A percentile compares a stretch with the other conserved stretches of the same genome.
These are phyloP conservation scores for Xylaria sp. DNA, from an alignment of 2,329 filamentous ascomycete species.

Conservation along the genomic window DNA sequence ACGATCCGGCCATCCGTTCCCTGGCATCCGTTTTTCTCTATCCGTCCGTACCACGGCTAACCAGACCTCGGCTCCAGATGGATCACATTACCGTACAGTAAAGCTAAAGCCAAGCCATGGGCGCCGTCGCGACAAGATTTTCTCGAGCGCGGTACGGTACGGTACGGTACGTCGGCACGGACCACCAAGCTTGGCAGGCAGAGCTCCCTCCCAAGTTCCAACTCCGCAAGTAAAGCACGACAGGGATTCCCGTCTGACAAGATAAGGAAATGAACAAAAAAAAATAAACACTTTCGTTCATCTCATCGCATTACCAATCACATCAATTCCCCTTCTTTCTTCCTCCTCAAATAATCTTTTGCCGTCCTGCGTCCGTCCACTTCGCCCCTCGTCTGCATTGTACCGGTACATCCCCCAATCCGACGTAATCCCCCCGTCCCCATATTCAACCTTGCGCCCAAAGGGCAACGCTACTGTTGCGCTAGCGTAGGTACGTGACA, in stretches of 20 bases:
- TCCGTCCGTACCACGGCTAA: no score
- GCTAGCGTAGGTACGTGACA: not conserved
- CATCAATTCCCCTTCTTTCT: no score
- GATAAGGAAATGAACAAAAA: not conserved
- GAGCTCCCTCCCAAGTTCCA: no score
- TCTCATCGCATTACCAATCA: not conserved
- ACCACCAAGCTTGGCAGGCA: not conserved
- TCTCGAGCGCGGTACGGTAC: no score
- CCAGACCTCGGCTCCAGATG: no score
- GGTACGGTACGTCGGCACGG: no score
- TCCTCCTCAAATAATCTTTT: not conserved
- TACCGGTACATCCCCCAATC: not conserved
- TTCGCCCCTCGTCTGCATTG: not conserved
- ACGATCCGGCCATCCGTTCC: no score
- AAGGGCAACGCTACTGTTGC: not conserved
- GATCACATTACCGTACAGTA: no score
- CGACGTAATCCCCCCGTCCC: not conserved
- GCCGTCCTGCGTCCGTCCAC: no score
- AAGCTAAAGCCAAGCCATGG: no score
- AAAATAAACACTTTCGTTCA: not conserved
- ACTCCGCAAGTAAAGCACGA: not conserved
- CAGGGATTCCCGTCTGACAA: not conserved
- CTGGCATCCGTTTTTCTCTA: no score
- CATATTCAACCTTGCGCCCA: not conserved
- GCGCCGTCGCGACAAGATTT: no score